phyloP scores from a whole-genome alignment of 257 asterid species.

The Ajuga chamaepitys region DNA sequence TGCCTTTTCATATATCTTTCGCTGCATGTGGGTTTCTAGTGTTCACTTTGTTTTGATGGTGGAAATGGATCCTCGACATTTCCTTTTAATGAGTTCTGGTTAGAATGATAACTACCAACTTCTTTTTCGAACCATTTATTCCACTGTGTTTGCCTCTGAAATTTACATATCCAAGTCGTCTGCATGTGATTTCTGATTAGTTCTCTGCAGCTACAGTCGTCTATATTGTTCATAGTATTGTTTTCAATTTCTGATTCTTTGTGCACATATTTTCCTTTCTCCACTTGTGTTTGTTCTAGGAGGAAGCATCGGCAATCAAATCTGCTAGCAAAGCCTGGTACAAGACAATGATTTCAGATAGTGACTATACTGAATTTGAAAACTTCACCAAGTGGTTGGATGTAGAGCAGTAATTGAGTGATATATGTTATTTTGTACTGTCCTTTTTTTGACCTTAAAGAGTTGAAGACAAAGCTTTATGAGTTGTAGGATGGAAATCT shows the following conservation, averaged over 20 bases:
- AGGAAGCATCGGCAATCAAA: conserved; percentile 63
- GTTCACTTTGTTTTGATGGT: no score
- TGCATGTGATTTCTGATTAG: neutral
- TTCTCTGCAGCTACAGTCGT: neutral
- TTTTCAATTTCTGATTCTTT: neutral
- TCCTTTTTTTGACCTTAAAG: neutral
- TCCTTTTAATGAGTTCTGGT: no score
- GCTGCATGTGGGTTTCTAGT: no score
- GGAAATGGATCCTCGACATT: no score
- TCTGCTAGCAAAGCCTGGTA: conserved; percentile 68
- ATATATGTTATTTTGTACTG: conserved; percentile 6
- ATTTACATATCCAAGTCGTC: no score
- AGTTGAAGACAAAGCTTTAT: neutral
- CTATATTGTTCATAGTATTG: neutral
- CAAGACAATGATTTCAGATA: conserved; percentile 83
- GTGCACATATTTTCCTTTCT: no score
- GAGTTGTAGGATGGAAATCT: conserved; percentile 9
- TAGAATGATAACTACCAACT: no score
- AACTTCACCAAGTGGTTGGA: conserved; percentile 89
- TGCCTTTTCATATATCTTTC: no score
- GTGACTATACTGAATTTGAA: conserved; percentile 77
- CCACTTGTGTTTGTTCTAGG: conserved; percentile 38
- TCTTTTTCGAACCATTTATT: no score
- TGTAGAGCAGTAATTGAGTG: conserved; percentile 41
- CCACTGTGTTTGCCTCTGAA: no score